Evolutionary conservation across 345 rosid species (phyloP).

Genomic region (Gynandropsis gynandra): DNA sequence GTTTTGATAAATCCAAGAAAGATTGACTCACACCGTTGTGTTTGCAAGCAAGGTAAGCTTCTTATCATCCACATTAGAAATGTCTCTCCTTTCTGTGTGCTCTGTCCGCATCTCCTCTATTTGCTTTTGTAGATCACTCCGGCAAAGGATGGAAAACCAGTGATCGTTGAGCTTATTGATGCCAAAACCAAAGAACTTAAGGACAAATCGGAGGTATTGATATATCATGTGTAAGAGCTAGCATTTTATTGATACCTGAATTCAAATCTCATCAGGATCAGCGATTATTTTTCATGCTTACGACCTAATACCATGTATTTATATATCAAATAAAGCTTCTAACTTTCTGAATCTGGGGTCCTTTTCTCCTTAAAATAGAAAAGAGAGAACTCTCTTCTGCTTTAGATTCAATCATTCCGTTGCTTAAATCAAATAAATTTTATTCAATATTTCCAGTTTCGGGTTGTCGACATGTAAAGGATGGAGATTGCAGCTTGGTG

Average conservation of each 20-base stretch:
- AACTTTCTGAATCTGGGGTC: background rate
- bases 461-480: no score
- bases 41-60: no score
- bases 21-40: no score
- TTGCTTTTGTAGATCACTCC: constrained; percentile 65
- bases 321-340: no score
- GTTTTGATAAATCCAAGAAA: no score
- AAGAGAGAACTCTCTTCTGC: background rate
- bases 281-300: background rate
- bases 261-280: background rate
- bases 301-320: background rate
- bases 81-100: no score
- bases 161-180: constrained; percentile 85
- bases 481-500: no score
- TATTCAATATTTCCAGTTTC: no score
- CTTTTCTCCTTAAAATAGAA: background rate
- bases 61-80: no score
- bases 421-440: no score
- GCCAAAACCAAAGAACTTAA: constrained; percentile 91
- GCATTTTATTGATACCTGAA: constrained; percentile 14
- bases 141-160: constrained; percentile 92
- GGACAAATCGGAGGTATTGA: constrained; percentile 77
- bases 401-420: background rate
- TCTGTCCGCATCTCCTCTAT: background rate
- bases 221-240: constrained; percentile 6